Base-by-base conservation (phyloP, 345 rosid species). In the Ailanthus altissimus region DNA sequence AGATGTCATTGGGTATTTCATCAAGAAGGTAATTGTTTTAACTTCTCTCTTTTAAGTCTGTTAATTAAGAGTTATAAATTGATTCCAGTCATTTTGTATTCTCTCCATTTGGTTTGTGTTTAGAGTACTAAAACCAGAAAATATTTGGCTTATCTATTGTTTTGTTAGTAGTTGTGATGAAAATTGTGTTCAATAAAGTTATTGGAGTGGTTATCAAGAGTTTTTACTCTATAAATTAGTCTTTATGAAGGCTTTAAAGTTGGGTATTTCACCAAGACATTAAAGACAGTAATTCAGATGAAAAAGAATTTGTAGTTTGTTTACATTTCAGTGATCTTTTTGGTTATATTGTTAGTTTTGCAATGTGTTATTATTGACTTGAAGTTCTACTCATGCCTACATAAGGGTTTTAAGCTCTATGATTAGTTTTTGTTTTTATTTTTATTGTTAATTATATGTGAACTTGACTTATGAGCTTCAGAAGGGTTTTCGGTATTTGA, bases 1-100 rank as follows among this genome's bases (percentile, higher is more conserved):
- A 21, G 88, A 90, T 70, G 87, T 86, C 78, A 84, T 97, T 72
- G 90, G 82, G 5, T 92, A 97, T 81, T 97, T 97, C 69, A 89
- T 89, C 70, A 92, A 89, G 77, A 92, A 94, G 97, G 98, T 94
- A 83, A 81, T 53, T 59, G 3, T 61, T 73, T 58, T 32, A 43
- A 16, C 57, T 74, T 42, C 53, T 61, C 3, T 32, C 38, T 32
- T 32, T 32, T 32, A 32, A 32, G 38, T 32, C 38, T 25, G 47
- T 38, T 54, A 11, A 38, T 54, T 54, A 36, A 28, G 20, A 10
- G 42, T 43, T 40, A 9, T n/a, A 15, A 18, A 47, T 9, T 46
- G 53, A 51, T 25, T 25, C 46, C 6, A 16, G 16, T 23, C 49
- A n/a, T 18, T 9, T 65, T 42, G 50, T 20, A n/a, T 16, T 0